Evolutionary conservation across 202 grass and related monocot species (phyloP).

Genomic region (Alloteropsis angusta): DNA sequence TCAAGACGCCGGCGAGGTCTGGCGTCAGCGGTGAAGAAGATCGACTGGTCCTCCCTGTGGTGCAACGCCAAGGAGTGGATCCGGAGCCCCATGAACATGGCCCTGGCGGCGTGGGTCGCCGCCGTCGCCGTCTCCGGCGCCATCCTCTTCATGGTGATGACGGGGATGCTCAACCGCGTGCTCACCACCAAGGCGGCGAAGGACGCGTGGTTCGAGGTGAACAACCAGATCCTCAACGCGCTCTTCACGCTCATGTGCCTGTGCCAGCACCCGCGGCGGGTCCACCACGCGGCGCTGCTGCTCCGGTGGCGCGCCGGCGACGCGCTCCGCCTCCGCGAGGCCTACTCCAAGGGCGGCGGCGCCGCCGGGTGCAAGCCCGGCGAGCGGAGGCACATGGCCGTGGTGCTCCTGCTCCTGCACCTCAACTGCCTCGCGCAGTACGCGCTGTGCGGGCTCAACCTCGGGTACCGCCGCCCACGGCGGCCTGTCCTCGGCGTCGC

Average conservation of each 20-base stretch:
- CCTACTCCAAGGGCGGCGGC: conserved; percentile 51
- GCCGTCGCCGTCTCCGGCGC: conserved; percentile 51
- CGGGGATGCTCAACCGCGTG: conserved; percentile 55
- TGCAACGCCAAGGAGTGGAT: conserved; percentile 53
- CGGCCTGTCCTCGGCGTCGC: conserved; percentile 52
- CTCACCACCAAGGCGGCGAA: conserved; percentile 32
- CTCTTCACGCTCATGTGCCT: conserved; percentile 77
- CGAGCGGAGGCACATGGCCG: conserved; percentile 67
- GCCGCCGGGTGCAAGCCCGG: conserved; percentile 60
- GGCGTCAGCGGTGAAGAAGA: conserved; percentile 44
- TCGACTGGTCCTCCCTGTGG: conserved; percentile 42
- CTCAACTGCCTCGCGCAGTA: conserved; percentile 83
- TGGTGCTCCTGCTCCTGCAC: conserved; percentile 53
- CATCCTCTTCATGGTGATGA: conserved; percentile 76
- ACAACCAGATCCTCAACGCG: conserved; percentile 69
- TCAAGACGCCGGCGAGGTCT: neutral
- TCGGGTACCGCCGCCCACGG: conserved; percentile 22
- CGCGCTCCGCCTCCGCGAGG: conserved; percentile 36
- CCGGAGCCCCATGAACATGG: conserved; percentile 59
- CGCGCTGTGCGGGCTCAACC: conserved; percentile 57
- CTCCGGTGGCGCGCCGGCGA: conserved; percentile 42
- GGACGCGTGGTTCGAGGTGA: conserved; percentile 69
- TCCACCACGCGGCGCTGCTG: conserved; percentile 45
- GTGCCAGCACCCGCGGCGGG: conserved; percentile 51
- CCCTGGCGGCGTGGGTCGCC: conserved; percentile 38